Percentiles rank a stretch among this genome's conserved stretches.
Evolutionary conservation across 306 rosid species (phyloP).

Genomic region (Coriaria nepalensis): DNA sequence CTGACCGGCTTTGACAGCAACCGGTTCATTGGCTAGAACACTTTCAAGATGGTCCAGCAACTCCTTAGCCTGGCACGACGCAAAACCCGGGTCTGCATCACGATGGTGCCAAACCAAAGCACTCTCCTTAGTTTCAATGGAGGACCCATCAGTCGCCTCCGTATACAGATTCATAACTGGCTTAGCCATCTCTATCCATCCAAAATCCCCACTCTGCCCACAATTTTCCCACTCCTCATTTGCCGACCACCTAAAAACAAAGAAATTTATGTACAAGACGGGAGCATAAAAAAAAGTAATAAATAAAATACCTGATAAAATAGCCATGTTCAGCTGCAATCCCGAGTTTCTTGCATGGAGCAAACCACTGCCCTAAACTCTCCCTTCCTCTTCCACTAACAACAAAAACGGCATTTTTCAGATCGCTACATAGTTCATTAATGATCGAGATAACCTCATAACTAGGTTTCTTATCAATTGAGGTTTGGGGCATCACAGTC

Average conservation of each 20-base stretch:
- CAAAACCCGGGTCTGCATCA: conserved; percentile 61
- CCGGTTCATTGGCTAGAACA: conserved; percentile 62
- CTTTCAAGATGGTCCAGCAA: conserved; percentile 59
- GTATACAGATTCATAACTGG: conserved; percentile 54
- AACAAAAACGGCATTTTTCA: conserved; percentile 36
- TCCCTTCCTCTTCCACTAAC: conserved; percentile 51
- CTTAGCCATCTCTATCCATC: conserved; percentile 52
- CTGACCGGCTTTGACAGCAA: conserved; percentile 51
- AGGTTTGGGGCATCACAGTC: conserved; percentile 46
- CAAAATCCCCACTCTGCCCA: conserved; percentile 37
- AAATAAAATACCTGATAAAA: conserved; percentile 29
- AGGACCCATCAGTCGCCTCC: conserved; percentile 60
- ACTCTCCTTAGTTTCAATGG: conserved; percentile 50
- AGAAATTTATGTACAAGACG: background rate
- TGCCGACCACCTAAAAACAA: conserved; percentile 38
- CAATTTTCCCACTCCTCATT: conserved; percentile 41
- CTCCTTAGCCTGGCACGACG: conserved; percentile 60
- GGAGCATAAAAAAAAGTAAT: background rate
- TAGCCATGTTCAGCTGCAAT: conserved; percentile 56
- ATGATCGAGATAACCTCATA: conserved; percentile 28
- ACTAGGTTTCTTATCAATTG: conserved; percentile 40
- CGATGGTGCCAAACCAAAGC: conserved; percentile 67
- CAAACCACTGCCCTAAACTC: conserved; percentile 40
- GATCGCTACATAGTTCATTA: conserved; percentile 29
- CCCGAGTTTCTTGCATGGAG: conserved; percentile 39